These are phyloP conservation scores for Fraxinus xanthoxyloides DNA, from an alignment of 305 asterid genomes.

Conservation along the genomic window DNA sequence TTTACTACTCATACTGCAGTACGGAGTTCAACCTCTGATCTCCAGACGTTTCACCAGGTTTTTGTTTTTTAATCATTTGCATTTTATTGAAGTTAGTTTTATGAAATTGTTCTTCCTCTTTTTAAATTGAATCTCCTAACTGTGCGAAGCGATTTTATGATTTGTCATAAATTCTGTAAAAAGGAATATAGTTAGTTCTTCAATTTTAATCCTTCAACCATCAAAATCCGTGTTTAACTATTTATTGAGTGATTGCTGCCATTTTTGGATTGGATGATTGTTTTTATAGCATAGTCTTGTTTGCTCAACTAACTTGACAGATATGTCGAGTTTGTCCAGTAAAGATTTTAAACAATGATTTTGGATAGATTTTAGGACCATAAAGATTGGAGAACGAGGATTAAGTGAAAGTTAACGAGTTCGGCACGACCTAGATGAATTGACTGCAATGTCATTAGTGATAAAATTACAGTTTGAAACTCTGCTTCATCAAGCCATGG, in stretches of 20 bases:
- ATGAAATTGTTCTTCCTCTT: not conserved
- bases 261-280: not conserved
- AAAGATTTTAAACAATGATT: not conserved
- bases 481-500: not conserved
- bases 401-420: not conserved
- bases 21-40: constrained; percentile 92
- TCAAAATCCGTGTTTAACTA: not conserved
- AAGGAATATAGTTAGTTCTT: not conserved
- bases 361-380: not conserved
- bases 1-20: constrained; percentile 71
- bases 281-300: not conserved
- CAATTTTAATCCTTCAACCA: not conserved
- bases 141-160: not conserved
- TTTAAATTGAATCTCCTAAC: not conserved
- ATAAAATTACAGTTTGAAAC: not conserved
- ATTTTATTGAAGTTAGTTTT: not conserved
- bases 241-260: not conserved
- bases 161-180: not conserved
- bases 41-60: constrained; percentile 86
- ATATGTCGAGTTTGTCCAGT: not conserved
- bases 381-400: not conserved
- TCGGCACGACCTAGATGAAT: not conserved
- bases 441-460: not conserved
- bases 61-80: not conserved
- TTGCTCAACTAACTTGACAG: not conserved